These are phyloP conservation scores for Maudiozyma humilis DNA, from an alignment of 1,139 yeast genomes.

Conservation along the genomic window DNA sequence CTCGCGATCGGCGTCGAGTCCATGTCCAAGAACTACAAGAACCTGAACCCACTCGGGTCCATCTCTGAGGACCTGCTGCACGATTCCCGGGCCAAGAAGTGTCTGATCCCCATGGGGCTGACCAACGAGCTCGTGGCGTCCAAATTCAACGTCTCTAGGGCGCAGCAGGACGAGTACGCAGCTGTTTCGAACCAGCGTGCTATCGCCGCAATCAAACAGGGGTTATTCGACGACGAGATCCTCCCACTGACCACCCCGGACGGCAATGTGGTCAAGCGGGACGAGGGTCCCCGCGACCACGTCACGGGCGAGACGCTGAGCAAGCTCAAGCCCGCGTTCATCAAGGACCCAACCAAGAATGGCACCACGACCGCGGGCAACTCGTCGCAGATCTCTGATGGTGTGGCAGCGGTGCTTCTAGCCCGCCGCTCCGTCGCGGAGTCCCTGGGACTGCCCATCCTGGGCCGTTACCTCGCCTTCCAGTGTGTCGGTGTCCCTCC, in stretches of 20 bases:
- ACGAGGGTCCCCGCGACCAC: constrained; percentile 86
- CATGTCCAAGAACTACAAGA: constrained; percentile 80
- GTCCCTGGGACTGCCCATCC: constrained; percentile 52
- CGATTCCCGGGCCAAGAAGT: constrained; percentile 47
- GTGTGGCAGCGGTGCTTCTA: constrained; percentile 83
- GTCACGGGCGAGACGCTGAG: constrained; percentile 70
- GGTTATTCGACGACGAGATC: constrained; percentile 77
- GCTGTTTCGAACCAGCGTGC: constrained; percentile 83
- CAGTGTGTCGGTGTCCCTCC: constrained; percentile 88
- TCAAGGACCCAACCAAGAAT: constrained; percentile 38
- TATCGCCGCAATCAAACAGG: constrained; percentile 58
- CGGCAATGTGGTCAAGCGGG: constrained; percentile 48
- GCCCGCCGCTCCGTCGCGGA: constrained; percentile 87
- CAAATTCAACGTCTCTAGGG: constrained; percentile 56
- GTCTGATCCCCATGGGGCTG: constrained; percentile 86
- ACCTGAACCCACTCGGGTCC: constrained; percentile 52
- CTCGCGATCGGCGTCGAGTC: constrained; percentile 90
- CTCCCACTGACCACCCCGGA: constrained; percentile 50
- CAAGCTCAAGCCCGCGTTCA: constrained; percentile 83
- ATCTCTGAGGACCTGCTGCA: constrained; percentile 47
- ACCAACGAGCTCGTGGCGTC: constrained; percentile 72
- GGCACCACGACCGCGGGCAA: constrained; percentile 94
- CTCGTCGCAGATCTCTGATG: constrained; percentile 91
- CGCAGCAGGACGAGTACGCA: constrained; percentile 78
- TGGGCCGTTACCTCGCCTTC: constrained; percentile 72